Conservation (phyloP, 345 rosid species). For the Atalantia buxifolia region DNA sequence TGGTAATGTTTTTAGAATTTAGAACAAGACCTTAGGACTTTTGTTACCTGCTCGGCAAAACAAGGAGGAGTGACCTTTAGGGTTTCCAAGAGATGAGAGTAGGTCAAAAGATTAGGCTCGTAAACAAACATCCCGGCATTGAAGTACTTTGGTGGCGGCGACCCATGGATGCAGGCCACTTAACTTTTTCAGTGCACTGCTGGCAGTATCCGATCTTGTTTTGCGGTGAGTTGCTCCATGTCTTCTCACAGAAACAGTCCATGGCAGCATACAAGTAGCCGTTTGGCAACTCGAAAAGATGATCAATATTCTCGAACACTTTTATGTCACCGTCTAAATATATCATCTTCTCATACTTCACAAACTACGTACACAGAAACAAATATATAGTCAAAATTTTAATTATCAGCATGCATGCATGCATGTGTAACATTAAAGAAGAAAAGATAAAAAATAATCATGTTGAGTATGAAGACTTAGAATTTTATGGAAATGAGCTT, state of each 20-base stretch:
- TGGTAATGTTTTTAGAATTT: too few species aligned
- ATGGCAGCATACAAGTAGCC: conserved; percentile 59
- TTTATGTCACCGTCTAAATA: conserved; percentile 68
- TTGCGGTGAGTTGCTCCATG: conserved; percentile 45
- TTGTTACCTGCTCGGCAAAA: conserved; percentile 67
- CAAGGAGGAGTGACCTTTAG: conserved; percentile 41
- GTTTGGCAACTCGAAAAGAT: conserved; percentile 42
- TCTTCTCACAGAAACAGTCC: conserved; percentile 63
- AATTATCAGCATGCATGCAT: not conserved
- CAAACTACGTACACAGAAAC: conserved; percentile 31
- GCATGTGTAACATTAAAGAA: not conserved
- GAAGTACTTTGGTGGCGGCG: conserved; percentile 55
- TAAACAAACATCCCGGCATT: conserved; percentile 69
- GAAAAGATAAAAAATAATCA: too few species aligned
- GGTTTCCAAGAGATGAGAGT: conserved; percentile 35
- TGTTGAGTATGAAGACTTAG: too few species aligned
- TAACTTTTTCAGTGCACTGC: conserved; percentile 52
- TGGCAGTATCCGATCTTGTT: conserved; percentile 62
- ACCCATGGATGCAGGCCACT: conserved; percentile 40
- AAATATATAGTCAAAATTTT: not conserved
- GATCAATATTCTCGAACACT: conserved; percentile 60
- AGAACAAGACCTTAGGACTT: not conserved
- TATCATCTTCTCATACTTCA: conserved; percentile 61
- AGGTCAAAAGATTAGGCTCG: conserved; percentile 46
- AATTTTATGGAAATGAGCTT: too few species aligned